Base-by-base conservation (phyloP, 176 grass and related monocot species). In the Triticum monococcum region DNA sequence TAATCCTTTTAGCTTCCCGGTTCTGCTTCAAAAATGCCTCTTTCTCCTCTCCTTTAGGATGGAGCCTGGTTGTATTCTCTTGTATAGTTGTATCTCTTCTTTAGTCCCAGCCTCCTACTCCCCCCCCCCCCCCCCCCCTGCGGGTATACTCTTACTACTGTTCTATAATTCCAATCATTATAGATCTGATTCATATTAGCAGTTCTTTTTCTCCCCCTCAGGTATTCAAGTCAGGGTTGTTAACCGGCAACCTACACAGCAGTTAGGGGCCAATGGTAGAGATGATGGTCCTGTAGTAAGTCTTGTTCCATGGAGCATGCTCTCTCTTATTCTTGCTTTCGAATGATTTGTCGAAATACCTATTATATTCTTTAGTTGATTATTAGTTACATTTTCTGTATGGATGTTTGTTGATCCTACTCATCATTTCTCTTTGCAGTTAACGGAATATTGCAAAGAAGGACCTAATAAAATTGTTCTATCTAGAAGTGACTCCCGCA, bases 221-320 rank as follows among this genome's bases (percentile, higher is more conserved):
- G 93, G 96, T 91, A 14, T 82, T 86, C 72, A 70, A 86, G 73
- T 98, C 72, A 82, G 81, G 78, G 85, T 95, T 79, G 73, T 89
- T 32, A 86, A 66, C 65, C 83, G 90, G 75, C 88, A 91, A 69
- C 57, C 81, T 40, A 82, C 84, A 45, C 86, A 93, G 66, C 67
- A 87, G 46, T 87, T 98, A 85, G 93, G 90, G 62, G 81, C 84
- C 70, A 95, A 92, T 67, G 93, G 89, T 79, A 89, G 91, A 87
- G 96, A 94, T 77, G 90, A 98, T 83, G 86, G 91, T 80, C 72
- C 88, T 81, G 36, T 92, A 84, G 93, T 98, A 78, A 91, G 93
- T 80, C 25, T 48, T 91, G 37, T 72, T 91, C 61, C 66, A 72
- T 79, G 76, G 57, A 85, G 59, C 63, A 69, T 78, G 31, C 11